phyloP scores from a whole-genome alignment of 106 monocot species.

The Platanthera guangdongensis region DNA sequence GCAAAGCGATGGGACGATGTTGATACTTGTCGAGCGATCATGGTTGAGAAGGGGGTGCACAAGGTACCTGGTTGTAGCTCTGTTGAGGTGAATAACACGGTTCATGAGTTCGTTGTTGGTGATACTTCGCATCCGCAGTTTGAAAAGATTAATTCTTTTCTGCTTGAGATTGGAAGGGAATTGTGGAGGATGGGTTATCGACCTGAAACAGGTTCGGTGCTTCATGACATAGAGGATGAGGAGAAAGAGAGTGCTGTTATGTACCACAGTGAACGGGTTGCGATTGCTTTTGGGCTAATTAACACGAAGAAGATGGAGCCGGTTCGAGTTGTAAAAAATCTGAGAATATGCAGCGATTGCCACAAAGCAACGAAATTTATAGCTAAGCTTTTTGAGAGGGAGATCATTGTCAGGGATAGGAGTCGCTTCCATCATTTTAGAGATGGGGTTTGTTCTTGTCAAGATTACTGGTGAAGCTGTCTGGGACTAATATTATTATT shows the following conservation, averaged over 20 bases:
- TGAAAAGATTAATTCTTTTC: conserved; percentile 22
- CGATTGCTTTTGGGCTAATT: conserved; percentile 22
- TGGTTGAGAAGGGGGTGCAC: conserved; percentile 24
- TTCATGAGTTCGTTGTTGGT: conserved; percentile 38
- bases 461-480: conserved; percentile 23
- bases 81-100: conserved; percentile 27
- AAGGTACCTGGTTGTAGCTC: conserved; percentile 47
- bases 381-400: conserved; percentile 12
- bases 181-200: conserved; percentile 35
- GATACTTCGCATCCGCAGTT: conserved; percentile 38
- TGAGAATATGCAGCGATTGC: conserved; percentile 17
- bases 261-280: conserved; percentile 20
- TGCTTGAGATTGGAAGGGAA: conserved; percentile 27
- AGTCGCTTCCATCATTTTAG: conserved; percentile 40
- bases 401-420: conserved; percentile 32
- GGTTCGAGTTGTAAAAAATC: conserved; percentile 18
- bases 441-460: conserved; percentile 32
- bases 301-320: conserved; percentile 1
- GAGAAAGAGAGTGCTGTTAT: conserved; percentile 4
- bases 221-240: conserved; percentile 41
- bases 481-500: background rate
- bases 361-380: conserved; percentile 21
- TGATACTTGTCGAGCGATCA: conserved; percentile 25
- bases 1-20: conserved; percentile 38
- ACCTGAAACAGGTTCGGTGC: conserved; percentile 30